Percentiles rank a stretch among this genome's conserved stretches.
phyloP scores from a whole-genome alignment of 345 rosid species.

The Eutrema yunnanense region DNA sequence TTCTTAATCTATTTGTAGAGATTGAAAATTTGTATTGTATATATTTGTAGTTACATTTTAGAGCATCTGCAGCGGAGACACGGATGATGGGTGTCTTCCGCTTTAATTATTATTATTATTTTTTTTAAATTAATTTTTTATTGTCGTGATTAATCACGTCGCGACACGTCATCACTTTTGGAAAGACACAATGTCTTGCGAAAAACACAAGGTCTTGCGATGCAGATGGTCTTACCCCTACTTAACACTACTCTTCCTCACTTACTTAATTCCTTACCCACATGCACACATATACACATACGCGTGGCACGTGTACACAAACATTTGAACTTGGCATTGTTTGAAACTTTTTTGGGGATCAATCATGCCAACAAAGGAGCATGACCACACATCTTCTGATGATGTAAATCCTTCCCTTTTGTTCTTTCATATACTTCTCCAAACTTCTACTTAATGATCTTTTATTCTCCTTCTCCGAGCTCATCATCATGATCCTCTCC shows the following conservation, averaged over 20 bases:
- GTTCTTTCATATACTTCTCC: slow-evolving; percentile 57
- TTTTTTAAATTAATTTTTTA: too few species aligned
- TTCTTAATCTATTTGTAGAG: too few species aligned
- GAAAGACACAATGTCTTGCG: too few species aligned
- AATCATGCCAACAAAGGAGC: slow-evolving; percentile 80
- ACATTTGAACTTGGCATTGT: neutral
- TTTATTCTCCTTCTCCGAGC: slow-evolving; percentile 36
- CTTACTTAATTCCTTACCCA: neutral
- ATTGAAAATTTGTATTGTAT: too few species aligned
- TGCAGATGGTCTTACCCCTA: neutral
- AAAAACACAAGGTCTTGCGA: too few species aligned
- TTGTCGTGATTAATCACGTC: too few species aligned
- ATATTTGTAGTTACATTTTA: too few species aligned
- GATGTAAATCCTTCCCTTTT: slow-evolving; percentile 68
- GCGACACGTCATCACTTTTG: too few species aligned
- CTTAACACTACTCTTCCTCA: neutral
- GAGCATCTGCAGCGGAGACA: too few species aligned
- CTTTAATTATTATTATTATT: too few species aligned
- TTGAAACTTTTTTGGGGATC: neutral
- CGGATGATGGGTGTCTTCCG: too few species aligned
- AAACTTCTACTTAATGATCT: slow-evolving; percentile 44
- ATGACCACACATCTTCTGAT: slow-evolving; percentile 68
- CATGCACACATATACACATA: neutral
- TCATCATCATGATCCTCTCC: slow-evolving; percentile 19
- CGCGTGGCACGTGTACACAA: neutral